phyloP scores from a whole-genome alignment of 495 filamentous ascomycete species.

The Echria macrotheca region DNA sequence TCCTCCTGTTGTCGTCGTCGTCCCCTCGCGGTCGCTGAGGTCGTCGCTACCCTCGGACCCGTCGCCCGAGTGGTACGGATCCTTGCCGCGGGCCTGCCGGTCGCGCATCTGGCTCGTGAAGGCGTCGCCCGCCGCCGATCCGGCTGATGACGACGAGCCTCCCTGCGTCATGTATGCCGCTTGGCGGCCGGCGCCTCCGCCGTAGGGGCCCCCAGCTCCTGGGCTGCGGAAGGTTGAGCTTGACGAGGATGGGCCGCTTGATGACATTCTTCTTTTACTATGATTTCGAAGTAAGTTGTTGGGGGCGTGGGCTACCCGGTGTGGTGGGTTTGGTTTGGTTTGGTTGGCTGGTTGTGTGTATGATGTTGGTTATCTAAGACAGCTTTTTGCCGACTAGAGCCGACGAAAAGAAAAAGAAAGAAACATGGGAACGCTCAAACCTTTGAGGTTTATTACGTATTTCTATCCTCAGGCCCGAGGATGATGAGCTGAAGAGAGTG shows the following conservation, averaged over 20 bases:
- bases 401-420: not conserved
- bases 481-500: no score
- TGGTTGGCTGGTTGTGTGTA: no score
- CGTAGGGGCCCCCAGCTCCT: no score
- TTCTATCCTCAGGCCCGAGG: no score
- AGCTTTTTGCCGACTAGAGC: not conserved
- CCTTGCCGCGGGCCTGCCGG: conserved; percentile 49
- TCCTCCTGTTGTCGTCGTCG: conserved; percentile 5
- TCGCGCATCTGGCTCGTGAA: conserved; percentile 44
- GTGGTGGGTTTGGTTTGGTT: no score
- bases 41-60: conserved; percentile 25
- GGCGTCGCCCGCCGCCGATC: conserved; percentile 5
- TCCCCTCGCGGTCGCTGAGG: conserved; percentile 18
- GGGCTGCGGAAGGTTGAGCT: conserved; percentile 1
- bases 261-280: not conserved
- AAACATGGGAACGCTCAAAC: no score
- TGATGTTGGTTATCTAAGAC: not conserved
- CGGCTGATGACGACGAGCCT: conserved; percentile 10
- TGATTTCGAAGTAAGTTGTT: not conserved
- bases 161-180: conserved; percentile 2
- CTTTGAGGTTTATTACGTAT: no score
- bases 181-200: not conserved
- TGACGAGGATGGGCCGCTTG: not conserved
- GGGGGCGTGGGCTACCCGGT: no score
- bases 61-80: conserved; percentile 35